Evolutionary conservation across 495 filamentous ascomycete genomes (phyloP).

Genomic region (Penicillium coffeae): DNA sequence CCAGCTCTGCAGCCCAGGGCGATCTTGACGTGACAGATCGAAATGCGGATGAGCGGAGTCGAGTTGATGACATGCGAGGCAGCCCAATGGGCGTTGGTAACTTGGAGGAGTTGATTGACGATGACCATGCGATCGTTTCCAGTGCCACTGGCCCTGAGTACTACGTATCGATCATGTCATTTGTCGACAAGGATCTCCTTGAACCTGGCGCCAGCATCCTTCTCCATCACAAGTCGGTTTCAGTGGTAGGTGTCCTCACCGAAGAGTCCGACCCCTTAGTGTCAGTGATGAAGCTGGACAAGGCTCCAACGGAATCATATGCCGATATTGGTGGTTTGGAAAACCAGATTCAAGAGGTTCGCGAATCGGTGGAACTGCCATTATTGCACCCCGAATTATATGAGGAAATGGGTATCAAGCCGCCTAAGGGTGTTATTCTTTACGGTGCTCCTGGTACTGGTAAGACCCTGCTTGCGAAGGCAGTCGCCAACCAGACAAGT

Average conservation of each 20-base stretch:
- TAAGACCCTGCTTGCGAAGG: slow-evolving; percentile 96
- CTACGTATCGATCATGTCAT: slow-evolving; percentile 99
- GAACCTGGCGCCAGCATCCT: slow-evolving; percentile 95
- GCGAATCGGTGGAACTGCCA: slow-evolving; percentile 94
- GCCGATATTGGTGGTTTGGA: slow-evolving; percentile 98
- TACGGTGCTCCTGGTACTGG: slow-evolving; percentile 97
- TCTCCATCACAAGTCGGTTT: slow-evolving; percentile 95
- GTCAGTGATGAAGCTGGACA: slow-evolving; percentile 99
- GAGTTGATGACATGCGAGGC: slow-evolving; percentile 97
- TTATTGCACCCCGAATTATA: slow-evolving; percentile 96
- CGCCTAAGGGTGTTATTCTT: slow-evolving; percentile 98
- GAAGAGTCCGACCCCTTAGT: slow-evolving; percentile 96
- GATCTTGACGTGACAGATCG: slow-evolving; percentile 54
- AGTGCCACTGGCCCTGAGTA: slow-evolving; percentile 97
- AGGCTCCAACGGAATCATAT: slow-evolving; percentile 96
- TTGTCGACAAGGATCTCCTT: slow-evolving; percentile 97
- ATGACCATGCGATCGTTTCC: slow-evolving; percentile 98
- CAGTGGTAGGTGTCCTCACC: slow-evolving; percentile 94
- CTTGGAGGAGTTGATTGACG: slow-evolving; percentile 98
- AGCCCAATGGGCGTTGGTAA: slow-evolving; percentile 99
- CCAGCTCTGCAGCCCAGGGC: slow-evolving; percentile 46
- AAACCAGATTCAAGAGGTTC: slow-evolving; percentile 92
- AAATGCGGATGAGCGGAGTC: slow-evolving; percentile 90
- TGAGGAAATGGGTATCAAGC: slow-evolving; percentile 99
- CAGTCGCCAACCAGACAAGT: slow-evolving; percentile 96